Conservation (phyloP, 345 rosid genomes). For the Eucalyptus urophylla region DNA sequence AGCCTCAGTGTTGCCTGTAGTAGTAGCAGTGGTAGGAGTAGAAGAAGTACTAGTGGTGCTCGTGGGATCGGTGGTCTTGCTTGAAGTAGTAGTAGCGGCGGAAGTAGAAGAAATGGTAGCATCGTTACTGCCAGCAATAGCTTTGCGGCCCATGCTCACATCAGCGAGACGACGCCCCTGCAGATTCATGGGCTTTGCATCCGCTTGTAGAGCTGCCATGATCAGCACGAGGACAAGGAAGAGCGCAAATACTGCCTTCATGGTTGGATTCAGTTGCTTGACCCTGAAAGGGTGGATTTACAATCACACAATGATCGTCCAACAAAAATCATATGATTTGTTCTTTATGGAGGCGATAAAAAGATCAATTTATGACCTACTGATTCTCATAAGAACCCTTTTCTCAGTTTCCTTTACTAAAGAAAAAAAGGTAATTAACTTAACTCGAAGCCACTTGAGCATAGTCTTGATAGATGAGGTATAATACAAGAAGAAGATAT, state of each 20-base stretch:
- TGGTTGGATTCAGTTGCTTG: background rate
- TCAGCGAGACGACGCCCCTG: background rate
- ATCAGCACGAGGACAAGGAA: background rate
- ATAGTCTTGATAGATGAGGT: background rate
- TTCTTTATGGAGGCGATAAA: background rate
- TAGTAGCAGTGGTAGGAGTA: background rate
- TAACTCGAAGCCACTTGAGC: background rate
- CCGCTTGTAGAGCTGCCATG: background rate
- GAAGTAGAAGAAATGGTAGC: background rate
- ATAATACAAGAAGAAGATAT: background rate
- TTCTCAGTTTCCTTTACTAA: background rate
- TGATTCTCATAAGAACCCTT: background rate
- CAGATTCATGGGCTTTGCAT: background rate
- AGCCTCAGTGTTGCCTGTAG: background rate
- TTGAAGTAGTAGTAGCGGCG: background rate
- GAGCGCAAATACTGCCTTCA: background rate
- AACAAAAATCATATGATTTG: background rate
- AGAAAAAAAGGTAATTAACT: background rate
- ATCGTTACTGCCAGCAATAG: background rate
- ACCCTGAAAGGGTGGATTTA: background rate
- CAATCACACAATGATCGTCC: background rate
- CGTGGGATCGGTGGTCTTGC: background rate
- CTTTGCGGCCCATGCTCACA: background rate
- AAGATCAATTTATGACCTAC: background rate
- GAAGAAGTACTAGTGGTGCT: background rate